Base-by-base conservation (phyloP, 768 basidiomycete genomes). In the Pisolithus orientalis region DNA sequence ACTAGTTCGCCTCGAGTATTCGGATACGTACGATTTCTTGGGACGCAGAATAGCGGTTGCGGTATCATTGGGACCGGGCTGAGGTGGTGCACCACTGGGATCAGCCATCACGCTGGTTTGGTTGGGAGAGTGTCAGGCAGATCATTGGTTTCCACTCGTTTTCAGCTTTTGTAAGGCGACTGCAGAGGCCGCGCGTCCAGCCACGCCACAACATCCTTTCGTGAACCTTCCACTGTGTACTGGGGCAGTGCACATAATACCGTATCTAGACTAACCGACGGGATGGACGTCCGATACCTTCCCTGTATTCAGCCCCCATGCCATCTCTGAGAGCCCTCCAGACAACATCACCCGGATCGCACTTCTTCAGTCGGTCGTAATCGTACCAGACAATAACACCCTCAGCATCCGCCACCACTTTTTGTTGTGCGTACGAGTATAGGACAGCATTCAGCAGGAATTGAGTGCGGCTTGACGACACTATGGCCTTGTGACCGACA, bases 11-110 rank as follows among this genome's bases (percentile, higher is more conserved):
- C 40, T 5, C 56, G 24, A 44, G 39, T 55, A 50, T 17, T 29
- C 17, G 43, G 34, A 46, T 24, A 79, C 92, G 59, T 69, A 96
- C 95, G 92, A 94, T 79, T 96, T 95, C 90, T 98, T 99, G 58
- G 87, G 87, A 57, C 96, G 77, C 54, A 99, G 77, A 68, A 99
- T 98, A 46, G 95, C 95, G 37, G 95, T 98, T 17, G 94, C 91
- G 50, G 82, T 77, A 61, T 96, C 94, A 69, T 97, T 85, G 28
- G 85, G 83, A 46, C 84, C 88, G 16, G 89, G 88, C 61, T 84
- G 86, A 53, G 88, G 80, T 54, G 88, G 65, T 54, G 87, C 88
- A 60, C 89, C 90, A 62, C 87, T 90, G 10, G 90, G 87, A 73
- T 92, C 89, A 56, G 85, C 85, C 85, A 77, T 75, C 54, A n/a